Percentiles rank a stretch among this genome's conserved stretches.
Conservation (phyloP, 1,139 yeast genomes). For the Suhomyces bolitotheri region DNA sequence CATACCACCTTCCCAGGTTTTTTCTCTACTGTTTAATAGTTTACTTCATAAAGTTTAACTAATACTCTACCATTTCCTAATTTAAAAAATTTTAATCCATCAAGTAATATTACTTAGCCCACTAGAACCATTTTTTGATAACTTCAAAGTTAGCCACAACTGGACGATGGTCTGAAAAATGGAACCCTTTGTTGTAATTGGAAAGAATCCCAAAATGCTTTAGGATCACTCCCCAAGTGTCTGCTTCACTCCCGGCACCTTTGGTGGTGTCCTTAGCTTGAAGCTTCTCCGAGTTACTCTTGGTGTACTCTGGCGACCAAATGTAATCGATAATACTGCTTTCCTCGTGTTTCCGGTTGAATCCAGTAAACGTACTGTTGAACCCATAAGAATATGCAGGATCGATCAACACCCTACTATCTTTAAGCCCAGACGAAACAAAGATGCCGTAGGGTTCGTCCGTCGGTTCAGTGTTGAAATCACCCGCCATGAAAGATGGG, state of each 20-base stretch:
- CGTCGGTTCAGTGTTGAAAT: constrained; percentile 55
- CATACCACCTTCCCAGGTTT: too few species aligned
- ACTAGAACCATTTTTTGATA: constrained; percentile 8
- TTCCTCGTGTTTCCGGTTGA: constrained; percentile 16
- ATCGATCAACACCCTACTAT: constrained; percentile 18
- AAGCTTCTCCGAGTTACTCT: constrained; percentile 1
- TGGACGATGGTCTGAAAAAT: constrained; percentile 28
- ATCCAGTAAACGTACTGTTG: constrained; percentile 23
- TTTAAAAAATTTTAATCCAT: too few species aligned
- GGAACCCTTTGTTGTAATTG: constrained; percentile 18
- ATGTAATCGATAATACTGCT: constrained; percentile 24
- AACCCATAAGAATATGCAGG: constrained; percentile 19
- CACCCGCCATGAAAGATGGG: constrained; percentile 45
- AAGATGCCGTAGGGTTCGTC: constrained; percentile 36
- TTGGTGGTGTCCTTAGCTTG: neutral
- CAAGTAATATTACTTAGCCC: neutral
- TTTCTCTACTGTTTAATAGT: too few species aligned
- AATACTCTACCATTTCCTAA: too few species aligned
- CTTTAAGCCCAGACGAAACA: constrained; percentile 19
- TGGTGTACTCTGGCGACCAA: constrained; percentile 21
- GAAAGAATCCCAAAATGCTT: constrained; percentile 21
- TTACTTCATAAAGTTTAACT: too few species aligned
- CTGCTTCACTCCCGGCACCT: neutral
- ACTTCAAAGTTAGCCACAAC: constrained; percentile 24
- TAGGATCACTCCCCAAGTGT: constrained; percentile 14